Evolutionary conservation across 1,284 basidiomycete genomes (phyloP).

Genomic region (Cutaneotrichosporon spelunceum): DNA sequence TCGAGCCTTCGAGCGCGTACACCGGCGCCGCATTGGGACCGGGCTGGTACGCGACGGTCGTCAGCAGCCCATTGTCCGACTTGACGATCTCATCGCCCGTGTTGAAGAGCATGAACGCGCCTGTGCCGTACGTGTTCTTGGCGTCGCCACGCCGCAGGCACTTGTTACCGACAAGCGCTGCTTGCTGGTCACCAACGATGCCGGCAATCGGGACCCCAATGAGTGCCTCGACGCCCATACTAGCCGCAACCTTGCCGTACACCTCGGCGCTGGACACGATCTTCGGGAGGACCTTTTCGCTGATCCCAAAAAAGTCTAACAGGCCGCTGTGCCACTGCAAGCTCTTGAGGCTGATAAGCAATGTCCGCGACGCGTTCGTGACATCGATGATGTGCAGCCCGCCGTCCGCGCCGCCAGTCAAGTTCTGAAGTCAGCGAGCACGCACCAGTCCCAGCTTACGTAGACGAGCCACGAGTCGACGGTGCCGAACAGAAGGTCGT

Average conservation of each 20-base stretch:
- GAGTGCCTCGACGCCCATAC: slow-evolving; percentile 56
- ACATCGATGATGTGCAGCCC: slow-evolving; percentile 87
- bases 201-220: slow-evolving; percentile 81
- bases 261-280: slow-evolving; percentile 89
- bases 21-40: slow-evolving; percentile 73
- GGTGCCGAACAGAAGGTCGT: slow-evolving; percentile 86
- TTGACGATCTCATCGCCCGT: slow-evolving; percentile 82
- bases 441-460: slow-evolving; percentile 36
- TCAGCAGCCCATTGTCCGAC: slow-evolving; percentile 81
- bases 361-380: slow-evolving; percentile 95
- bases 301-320: slow-evolving; percentile 82
- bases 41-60: slow-evolving; percentile 88
- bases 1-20: slow-evolving; percentile 92
- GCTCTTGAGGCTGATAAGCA: slow-evolving; percentile 79
- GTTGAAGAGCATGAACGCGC: slow-evolving; percentile 86
- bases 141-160: slow-evolving; percentile 79
- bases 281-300: slow-evolving; percentile 72
- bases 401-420: slow-evolving; percentile 67
- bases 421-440: slow-evolving; percentile 53
- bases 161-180: slow-evolving; percentile 95
- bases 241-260: slow-evolving; percentile 68
- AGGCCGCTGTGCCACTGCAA: slow-evolving; percentile 80
- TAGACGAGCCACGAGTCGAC: slow-evolving; percentile 81
- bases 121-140: slow-evolving; percentile 94
- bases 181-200: slow-evolving; percentile 94